These are phyloP conservation scores for Euphrasia confusa DNA, from an alignment of 257 asterid genomes.

Conservation along the genomic window DNA sequence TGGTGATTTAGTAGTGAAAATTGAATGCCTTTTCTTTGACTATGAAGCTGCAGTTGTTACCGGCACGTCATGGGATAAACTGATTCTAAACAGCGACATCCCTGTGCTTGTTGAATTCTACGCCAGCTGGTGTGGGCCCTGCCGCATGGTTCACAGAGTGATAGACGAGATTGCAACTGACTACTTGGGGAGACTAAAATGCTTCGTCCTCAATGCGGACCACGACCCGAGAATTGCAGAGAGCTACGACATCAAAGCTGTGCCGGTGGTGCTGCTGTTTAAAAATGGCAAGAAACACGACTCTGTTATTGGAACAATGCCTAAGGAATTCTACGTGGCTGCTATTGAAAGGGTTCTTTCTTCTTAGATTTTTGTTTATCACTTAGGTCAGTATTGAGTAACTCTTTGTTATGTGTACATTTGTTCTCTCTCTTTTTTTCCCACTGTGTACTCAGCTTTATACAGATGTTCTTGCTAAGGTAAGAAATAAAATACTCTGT, in stretches of 20 bases:
- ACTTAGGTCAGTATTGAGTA: too few species aligned
- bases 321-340: conserved; percentile 72
- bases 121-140: conserved; percentile 95
- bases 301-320: conserved; percentile 77
- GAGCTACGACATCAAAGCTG: conserved; percentile 74
- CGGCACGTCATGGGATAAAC: conserved; percentile 68
- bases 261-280: conserved; percentile 80
- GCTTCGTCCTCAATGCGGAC: conserved; percentile 68
- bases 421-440: too few species aligned
- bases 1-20: background rate
- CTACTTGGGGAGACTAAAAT: conserved; percentile 67
- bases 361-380: conserved; percentile 9
- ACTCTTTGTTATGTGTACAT: too few species aligned
- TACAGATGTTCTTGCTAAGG: too few species aligned
- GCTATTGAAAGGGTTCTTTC: conserved; percentile 71
- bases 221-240: conserved; percentile 53
- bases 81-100: conserved; percentile 52
- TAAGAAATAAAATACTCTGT: too few species aligned
- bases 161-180: conserved; percentile 77
- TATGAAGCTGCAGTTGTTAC: conserved; percentile 60
- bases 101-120: conserved; percentile 87
- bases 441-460: too few species aligned
- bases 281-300: conserved; percentile 66
- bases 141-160: conserved; percentile 86
- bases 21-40: background rate